Base-by-base conservation (phyloP, 495 filamentous ascomycete species). In the Parathielavia appendiculata region DNA sequence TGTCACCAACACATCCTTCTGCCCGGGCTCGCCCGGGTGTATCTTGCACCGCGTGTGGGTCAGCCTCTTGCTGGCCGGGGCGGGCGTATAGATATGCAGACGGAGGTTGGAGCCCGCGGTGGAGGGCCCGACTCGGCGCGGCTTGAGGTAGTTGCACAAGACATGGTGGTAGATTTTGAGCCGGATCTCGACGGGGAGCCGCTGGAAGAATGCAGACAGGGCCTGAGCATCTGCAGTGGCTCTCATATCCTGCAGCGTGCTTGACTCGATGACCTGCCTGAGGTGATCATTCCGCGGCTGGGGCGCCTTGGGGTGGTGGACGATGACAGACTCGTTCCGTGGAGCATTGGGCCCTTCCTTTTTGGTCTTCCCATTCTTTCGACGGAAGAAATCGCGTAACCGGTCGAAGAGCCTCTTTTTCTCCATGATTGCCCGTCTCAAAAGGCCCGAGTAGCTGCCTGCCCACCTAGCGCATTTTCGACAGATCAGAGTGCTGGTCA, bases 111-210 rank as follows among this genome's bases (percentile, higher is more conserved):
- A 41, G 45, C 45, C 55, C 11, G 38, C 36, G 8, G 26, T 46
- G 8, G 48, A 44, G 5, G 57, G 7, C n/a, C 49, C 54, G 11
- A 54, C 40, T 20, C 26, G 19, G 32, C 44, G 50, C 1, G 52
- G 12, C 36, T 47, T 17, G 40, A 69, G 54, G 56, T 64, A 65
- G 26, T 13, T 23, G n/a, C 34, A 8, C 65, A 61, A 68, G 9
- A 66, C 47, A 7, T 64, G 32, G 22, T 35, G 43, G 51, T 65
- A 68, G 47, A 70, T 66, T 11, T 56, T 52, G 11, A 58, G 60
- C 8, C 68, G 58, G 26, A 70, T 35, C 39, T 70, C 68, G 43
- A 63, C 57, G 5, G 68, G 66, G 2, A 70, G 9, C 46, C 38
- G 51, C 43, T 10, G 52, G 26, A 66, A 66, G 43, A 68, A 61